These are phyloP conservation scores for Hypoxylon lenormandii DNA, from an alignment of 495 filamentous ascomycete species.

Conservation along the genomic window DNA sequence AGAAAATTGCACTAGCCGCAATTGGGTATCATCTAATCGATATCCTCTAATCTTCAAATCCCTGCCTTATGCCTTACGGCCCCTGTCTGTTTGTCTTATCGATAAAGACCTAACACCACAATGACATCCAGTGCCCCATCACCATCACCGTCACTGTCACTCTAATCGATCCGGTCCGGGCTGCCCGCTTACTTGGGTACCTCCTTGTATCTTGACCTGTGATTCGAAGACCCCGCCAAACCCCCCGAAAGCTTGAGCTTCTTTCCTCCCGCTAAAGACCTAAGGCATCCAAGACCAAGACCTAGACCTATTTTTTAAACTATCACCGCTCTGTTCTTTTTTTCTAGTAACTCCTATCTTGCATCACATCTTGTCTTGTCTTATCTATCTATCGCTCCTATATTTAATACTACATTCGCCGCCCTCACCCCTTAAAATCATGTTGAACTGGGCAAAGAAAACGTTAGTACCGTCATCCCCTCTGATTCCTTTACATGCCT, in stretches of 20 bases:
- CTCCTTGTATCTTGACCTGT: conserved; percentile 7
- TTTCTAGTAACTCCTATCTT: conserved; percentile 17
- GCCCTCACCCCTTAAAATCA: conserved; percentile 40
- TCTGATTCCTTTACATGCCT: conserved; percentile 18
- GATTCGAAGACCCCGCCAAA: conserved; percentile 42
- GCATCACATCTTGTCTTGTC: conserved; percentile 22
- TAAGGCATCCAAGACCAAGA: conserved; percentile 18
- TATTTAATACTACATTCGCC: conserved; percentile 22
- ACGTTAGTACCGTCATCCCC: conserved; percentile 51
- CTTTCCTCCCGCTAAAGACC: conserved; percentile 29
- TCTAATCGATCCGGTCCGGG: no score
- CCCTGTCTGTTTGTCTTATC: conserved; percentile 1
- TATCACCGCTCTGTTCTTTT: conserved; percentile 40
- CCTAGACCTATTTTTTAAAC: neutral
- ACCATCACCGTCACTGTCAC: neutral
- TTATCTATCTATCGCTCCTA: conserved; percentile 31
- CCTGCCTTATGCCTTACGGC: no score
- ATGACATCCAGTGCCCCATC: neutral
- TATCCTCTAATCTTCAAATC: no score
- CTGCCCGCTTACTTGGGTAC: neutral
- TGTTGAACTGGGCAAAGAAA: conserved; percentile 66
- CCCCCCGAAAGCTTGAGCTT: conserved; percentile 42
- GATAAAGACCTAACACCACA: neutral
- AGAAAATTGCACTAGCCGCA: conserved; percentile 30
- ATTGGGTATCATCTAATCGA: conserved; percentile 5